Conservation (phyloP, 2,329 filamentous ascomycete species). For the Trichophaea hybrida region DNA sequence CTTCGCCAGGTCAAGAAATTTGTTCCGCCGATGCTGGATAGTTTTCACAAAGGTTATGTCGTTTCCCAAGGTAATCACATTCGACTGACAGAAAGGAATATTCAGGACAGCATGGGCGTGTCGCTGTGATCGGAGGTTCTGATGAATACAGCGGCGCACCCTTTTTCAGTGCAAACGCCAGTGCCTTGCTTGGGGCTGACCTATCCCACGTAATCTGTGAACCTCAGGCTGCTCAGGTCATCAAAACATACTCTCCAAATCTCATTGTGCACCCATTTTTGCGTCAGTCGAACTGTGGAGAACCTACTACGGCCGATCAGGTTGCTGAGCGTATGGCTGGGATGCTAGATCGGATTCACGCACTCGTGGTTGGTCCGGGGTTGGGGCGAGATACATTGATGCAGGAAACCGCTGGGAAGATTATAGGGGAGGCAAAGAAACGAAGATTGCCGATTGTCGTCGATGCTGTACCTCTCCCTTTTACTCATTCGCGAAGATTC, state of each 20-base stretch:
- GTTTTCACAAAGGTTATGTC: conserved; percentile 75
- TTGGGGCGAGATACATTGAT: conserved; percentile 81
- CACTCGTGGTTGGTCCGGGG: conserved; percentile 83
- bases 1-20: conserved; percentile 73
- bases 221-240: conserved; percentile 67
- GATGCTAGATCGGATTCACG: conserved; percentile 77
- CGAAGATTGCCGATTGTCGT: conserved; percentile 65
- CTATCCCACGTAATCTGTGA: conserved; percentile 90
- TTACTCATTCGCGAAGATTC: not conserved
- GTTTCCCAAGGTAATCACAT: conserved; percentile 9
- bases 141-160: conserved; percentile 94
- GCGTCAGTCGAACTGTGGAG: conserved; percentile 52
- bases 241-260: conserved; percentile 96
- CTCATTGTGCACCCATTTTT: conserved; percentile 97
- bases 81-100: not conserved
- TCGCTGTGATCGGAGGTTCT: conserved; percentile 88
- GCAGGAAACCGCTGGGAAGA: conserved; percentile 66
- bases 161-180: conserved; percentile 96
- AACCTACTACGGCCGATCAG: conserved; percentile 42
- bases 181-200: conserved; percentile 53
- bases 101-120: conserved; percentile 73
- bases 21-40: conserved; percentile 86
- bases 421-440: conserved; percentile 64
- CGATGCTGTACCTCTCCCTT: conserved; percentile 44
- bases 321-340: conserved; percentile 56